Base-by-base conservation (phyloP, 2,329 filamentous ascomycete species). In the Cladophialophora immunda region DNA sequence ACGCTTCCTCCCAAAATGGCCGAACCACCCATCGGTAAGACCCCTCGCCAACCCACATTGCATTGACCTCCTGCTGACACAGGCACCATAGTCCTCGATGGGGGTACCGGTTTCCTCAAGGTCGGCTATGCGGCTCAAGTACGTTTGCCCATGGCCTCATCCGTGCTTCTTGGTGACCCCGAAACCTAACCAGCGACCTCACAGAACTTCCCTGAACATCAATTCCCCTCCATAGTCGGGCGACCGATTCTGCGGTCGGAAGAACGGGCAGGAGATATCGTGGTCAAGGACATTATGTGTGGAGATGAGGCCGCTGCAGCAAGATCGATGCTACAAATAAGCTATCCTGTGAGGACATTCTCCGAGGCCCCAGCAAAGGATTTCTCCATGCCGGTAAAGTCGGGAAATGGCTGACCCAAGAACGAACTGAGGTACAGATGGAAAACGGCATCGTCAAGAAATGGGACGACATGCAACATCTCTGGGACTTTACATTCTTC, bases 391-490 rank as follows among this genome's bases (percentile, higher is more conserved):
- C 36, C 36, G 25, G 58, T 6, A 32, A 17, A 32, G 30, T 41
- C 17, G 22, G 34, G 67, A 53, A 41, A 47, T 53, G 30, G 29
- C 58, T 60, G 38, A 68, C 58, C 47, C 38, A 58, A 36, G 62
- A 63, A 63, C 80, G 50, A 4, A 13, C 50, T 53, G 52, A 32
- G 27, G 27, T 17, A 55, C 41, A 90, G 88, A 99, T 99, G 95
- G 95, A 99, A 81, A 99, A 99, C 80, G 95, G 95, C 76, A 98
- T 99, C 76, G 93, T 99, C 73, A 98, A 97, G 87, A 94, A 93
- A 78, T 99, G 95, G 95, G 95, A 99, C 75, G 95, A 99, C 81
- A 99, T 99, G 95, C 92, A 97, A 84, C 94, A 98, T 78, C 89
- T 99, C 64, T 99, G 95, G 95, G 94, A 99, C 83, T 98, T 96